A percentile compares a stretch with the other conserved stretches of the same genome.
Evolutionary conservation across 179 eudicot species (phyloP).

Genomic region (Spinacia oleracea): DNA sequence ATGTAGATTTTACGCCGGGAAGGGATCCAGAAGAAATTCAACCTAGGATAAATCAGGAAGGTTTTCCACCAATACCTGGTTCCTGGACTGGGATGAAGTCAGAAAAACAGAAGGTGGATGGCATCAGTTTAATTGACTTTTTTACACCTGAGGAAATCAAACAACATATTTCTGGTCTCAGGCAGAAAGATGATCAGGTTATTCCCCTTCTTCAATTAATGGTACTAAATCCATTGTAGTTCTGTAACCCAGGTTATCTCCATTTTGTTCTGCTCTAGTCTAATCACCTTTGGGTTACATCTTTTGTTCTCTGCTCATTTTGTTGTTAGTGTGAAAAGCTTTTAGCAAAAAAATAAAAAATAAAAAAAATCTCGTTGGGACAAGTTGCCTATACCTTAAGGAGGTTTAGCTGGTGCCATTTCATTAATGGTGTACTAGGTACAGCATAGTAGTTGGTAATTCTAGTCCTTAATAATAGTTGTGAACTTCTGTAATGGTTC

Average conservation of each 20-base stretch:
- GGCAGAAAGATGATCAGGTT: slow-evolving; percentile 54
- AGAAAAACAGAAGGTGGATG: slow-evolving; percentile 43
- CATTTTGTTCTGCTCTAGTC: background rate
- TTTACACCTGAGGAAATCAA: slow-evolving; percentile 60
- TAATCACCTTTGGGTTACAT: background rate
- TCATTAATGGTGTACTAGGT: background rate
- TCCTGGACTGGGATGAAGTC: slow-evolving; percentile 28
- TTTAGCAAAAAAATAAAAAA: background rate
- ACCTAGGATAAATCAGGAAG: slow-evolving; percentile 25
- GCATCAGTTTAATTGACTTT: slow-evolving; percentile 66
- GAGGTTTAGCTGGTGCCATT: background rate
- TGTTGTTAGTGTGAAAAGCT: background rate
- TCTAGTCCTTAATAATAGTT: background rate
- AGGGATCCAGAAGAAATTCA: slow-evolving; percentile 24
- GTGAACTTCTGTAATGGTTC: background rate
- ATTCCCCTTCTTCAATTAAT: background rate
- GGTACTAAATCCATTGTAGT: background rate
- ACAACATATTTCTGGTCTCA: slow-evolving; percentile 62
- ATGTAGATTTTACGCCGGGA: slow-evolving; percentile 27
- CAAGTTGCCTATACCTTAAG: background rate
- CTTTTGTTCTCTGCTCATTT: background rate
- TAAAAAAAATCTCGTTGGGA: background rate
- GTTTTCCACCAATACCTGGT: slow-evolving; percentile 25
- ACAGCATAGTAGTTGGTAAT: background rate
- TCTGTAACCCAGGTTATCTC: background rate